Base-by-base conservation (phyloP, 768 basidiomycete genomes). In the Russula griseocarnosa region DNA sequence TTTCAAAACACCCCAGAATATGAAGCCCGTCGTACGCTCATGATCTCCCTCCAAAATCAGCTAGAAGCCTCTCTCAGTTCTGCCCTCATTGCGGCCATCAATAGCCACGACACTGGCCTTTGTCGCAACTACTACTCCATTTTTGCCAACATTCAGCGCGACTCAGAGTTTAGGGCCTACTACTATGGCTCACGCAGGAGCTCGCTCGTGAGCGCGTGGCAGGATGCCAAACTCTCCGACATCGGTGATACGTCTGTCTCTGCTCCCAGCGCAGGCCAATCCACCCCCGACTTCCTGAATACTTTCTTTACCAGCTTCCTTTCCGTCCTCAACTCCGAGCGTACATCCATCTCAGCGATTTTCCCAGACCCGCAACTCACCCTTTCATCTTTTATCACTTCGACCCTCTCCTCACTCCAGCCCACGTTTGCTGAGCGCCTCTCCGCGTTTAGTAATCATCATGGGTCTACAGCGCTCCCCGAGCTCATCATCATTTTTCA, bases 11-110 rank as follows among this genome's bases (percentile, higher is more conserved):
- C 92, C 1, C 83, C 90, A 8, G 93, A 96, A 73, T 95, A 92
- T 72, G 95, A 98, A 70, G 84, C 83, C 28, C 84, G 94, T 26
- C 83, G 92, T 42, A 82, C 86, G 3, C 79, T 99, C 36, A 86
- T 98, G 85, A 86, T 94, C 63, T 93, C 87, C 63, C 81, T 99
- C 32, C 94, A 97, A 73, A 98, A 99, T 72, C 91, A 97, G 74
- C 85, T 98, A 53, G 97, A 99, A 76, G 91, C 92, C 1, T 86
- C 90, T 1, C 81, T 96, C 62, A 93, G 91, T 71, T 88, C 92
- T n/a, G 90, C 92, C 1, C 79, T 99, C 55, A 89, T 94, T 30
- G 86, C 88, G 30, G 91, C 93, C 5, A 90, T 98, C 73, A 88
- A 86, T 63, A 79, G 85, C 2, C 83, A 86, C 67, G 93, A 98